phyloP scores from a whole-genome alignment of 345 rosid genomes.

The Bretschneidera sinensis region DNA sequence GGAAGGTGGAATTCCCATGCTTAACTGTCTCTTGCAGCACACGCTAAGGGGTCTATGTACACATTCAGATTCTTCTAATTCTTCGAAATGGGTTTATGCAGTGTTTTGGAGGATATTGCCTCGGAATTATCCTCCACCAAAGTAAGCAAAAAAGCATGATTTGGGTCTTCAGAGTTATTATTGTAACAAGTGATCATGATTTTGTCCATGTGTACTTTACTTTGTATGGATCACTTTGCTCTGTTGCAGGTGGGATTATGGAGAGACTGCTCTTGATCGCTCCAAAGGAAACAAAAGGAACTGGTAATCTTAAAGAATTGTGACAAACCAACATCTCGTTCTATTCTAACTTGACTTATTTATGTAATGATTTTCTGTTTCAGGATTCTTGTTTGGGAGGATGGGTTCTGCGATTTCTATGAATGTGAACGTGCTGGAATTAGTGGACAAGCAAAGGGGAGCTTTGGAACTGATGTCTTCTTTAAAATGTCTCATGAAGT shows the following conservation, averaged over 20 bases:
- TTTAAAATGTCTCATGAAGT: slow-evolving; percentile 84
- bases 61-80: slow-evolving; percentile 38
- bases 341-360: background rate
- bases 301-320: slow-evolving; percentile 32
- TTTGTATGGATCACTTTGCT: slow-evolving; percentile 15
- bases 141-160: slow-evolving; percentile 29
- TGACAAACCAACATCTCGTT: too few species aligned
- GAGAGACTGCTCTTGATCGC: slow-evolving; percentile 55
- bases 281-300: slow-evolving; percentile 70
- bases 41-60: slow-evolving; percentile 51
- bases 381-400: slow-evolving; percentile 86
- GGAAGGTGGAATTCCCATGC: slow-evolving; percentile 65
- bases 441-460: slow-evolving; percentile 39
- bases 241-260: slow-evolving; percentile 69
- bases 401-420: slow-evolving; percentile 62
- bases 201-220: background rate
- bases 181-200: background rate
- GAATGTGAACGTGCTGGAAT: slow-evolving; percentile 49
- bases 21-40: slow-evolving; percentile 61
- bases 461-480: slow-evolving; percentile 64
- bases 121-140: slow-evolving; percentile 77
- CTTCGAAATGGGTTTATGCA: slow-evolving; percentile 72
- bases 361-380: slow-evolving; percentile 8
- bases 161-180: background rate
- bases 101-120: slow-evolving; percentile 78